phyloP scores from a whole-genome alignment of 371 early-diverging fungal genomes.

The Chytridium lagenaria region DNA sequence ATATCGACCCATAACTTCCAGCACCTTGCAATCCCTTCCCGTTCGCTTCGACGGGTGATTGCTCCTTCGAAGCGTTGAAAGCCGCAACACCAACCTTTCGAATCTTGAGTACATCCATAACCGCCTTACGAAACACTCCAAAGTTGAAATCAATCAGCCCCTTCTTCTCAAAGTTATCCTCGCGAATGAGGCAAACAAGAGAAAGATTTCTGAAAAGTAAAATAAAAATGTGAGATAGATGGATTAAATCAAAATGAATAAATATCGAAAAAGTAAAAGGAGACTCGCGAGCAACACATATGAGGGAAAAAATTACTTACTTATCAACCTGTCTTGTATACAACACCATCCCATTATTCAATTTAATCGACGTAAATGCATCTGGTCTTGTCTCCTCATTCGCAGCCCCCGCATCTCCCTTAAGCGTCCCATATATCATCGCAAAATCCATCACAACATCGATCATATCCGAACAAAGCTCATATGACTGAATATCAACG shows the following conservation, averaged over 20 bases:
- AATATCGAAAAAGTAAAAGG: not conserved
- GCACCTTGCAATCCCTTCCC: not conserved
- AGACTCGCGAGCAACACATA: not conserved
- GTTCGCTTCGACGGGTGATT: not conserved
- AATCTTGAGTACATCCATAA: constrained; percentile 49
- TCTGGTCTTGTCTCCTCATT: not conserved
- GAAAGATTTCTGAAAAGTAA: constrained; percentile 64
- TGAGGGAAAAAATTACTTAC: constrained; percentile 44
- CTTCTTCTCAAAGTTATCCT: constrained; percentile 87
- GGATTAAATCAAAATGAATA: no score
- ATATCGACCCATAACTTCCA: not conserved
- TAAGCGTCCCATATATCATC: constrained; percentile 18
- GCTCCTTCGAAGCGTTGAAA: not conserved
- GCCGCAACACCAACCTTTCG: constrained; percentile 13
- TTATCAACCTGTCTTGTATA: constrained; percentile 80
- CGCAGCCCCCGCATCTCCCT: constrained; percentile 4
- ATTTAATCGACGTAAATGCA: constrained; percentile 69
- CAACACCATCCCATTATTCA: constrained; percentile 83
- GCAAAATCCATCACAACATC: constrained; percentile 87
- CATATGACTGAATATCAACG: constrained; percentile 90
- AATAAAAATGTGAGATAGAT: no score
- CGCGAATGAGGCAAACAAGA: constrained; percentile 80
- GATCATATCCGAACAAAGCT: constrained; percentile 94
- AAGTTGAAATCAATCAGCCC: constrained; percentile 91
- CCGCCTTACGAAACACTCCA: constrained; percentile 47